Conservation (phyloP, 1,284 basidiomycete genomes). For the Phlebopus sp. region DNA sequence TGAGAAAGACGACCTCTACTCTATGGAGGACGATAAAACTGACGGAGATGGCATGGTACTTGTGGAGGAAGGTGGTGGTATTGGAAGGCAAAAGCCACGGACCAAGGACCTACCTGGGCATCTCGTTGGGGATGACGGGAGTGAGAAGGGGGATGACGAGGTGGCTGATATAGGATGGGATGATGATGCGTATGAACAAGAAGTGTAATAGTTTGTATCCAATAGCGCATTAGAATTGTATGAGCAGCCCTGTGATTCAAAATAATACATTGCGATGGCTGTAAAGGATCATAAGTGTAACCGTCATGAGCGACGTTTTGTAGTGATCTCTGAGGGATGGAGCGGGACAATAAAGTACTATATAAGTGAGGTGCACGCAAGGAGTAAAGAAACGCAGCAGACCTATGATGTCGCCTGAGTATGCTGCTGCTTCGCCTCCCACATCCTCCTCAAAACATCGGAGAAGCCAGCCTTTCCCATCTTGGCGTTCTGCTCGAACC, state of each 20-base stretch:
- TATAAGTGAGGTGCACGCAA: not conserved
- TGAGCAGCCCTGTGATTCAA: not conserved
- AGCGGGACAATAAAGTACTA: conserved; percentile 1
- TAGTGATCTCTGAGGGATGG: conserved; percentile 18
- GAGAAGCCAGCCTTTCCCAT: conserved; percentile 85
- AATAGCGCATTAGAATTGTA: not conserved
- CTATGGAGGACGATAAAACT: conserved; percentile 51
- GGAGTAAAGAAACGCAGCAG: not conserved
- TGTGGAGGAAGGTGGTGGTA: conserved; percentile 43
- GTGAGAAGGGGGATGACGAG: conserved; percentile 34
- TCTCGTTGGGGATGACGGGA: conserved; percentile 28
- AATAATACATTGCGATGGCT: conserved; percentile 21
- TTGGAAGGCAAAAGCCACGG: conserved; percentile 16
- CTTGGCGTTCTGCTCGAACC: conserved; percentile 86
- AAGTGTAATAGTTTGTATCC: conserved; percentile 29
- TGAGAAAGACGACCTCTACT: conserved; percentile 37
- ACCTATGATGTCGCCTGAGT: conserved; percentile 23
- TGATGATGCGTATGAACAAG: conserved; percentile 42
- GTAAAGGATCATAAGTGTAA: conserved; percentile 29
- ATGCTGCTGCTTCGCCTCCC: conserved; percentile 54
- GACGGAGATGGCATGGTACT: conserved; percentile 46
- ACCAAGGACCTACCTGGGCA: conserved; percentile 12
- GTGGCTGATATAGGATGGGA: conserved; percentile 35
- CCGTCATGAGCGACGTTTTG: conserved; percentile 22
- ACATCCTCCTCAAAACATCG: conserved; percentile 74